Percentiles rank a stretch among this genome's conserved stretches.
Conservation (phyloP, 2,329 filamentous ascomycete species). For the Westerdykella ornata region DNA sequence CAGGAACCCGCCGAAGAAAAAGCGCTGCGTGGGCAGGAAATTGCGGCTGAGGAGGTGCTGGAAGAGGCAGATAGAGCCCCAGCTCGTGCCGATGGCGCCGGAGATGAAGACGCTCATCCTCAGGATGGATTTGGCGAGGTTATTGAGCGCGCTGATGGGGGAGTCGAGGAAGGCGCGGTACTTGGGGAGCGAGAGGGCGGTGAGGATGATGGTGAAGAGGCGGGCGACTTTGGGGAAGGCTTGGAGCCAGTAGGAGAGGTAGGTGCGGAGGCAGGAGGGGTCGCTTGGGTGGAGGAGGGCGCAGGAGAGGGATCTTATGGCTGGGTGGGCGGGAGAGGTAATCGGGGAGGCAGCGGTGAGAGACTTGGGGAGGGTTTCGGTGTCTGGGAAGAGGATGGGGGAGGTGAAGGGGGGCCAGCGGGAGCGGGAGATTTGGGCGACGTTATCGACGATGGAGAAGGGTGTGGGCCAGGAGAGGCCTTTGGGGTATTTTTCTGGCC, state of each 20-base stretch:
- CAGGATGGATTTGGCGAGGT: constrained; percentile 61
- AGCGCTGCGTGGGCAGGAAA: constrained; percentile 72
- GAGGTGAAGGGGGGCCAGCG: constrained; percentile 85
- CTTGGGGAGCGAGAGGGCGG: constrained; percentile 61
- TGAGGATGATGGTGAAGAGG: constrained; percentile 69
- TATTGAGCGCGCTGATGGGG: constrained; percentile 61
- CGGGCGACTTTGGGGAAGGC: constrained; percentile 74
- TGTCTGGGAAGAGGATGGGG: constrained; percentile 75
- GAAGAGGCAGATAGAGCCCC: constrained; percentile 87
- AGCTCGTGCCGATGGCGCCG: constrained; percentile 75
- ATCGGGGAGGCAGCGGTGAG: constrained; percentile 68
- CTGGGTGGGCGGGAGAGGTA: constrained; percentile 76
- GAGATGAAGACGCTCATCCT: constrained; percentile 72
- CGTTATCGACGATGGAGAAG: constrained; percentile 69
- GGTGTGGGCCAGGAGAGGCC: constrained; percentile 66
- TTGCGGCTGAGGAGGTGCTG: constrained; percentile 68
- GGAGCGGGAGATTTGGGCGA: constrained; percentile 73
- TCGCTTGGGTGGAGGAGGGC: constrained; percentile 81
- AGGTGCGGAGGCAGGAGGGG: constrained; percentile 81
- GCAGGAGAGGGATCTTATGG: constrained; percentile 79
- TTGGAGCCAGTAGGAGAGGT: constrained; percentile 77
- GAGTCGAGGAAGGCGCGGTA: constrained; percentile 62
- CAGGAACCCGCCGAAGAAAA: constrained; percentile 81
- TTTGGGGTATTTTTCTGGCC: constrained; percentile 62
- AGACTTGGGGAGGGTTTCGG: constrained; percentile 56